Base-by-base conservation (phyloP, 2,329 filamentous ascomycete species). In the Talaromyces sp. region DNA sequence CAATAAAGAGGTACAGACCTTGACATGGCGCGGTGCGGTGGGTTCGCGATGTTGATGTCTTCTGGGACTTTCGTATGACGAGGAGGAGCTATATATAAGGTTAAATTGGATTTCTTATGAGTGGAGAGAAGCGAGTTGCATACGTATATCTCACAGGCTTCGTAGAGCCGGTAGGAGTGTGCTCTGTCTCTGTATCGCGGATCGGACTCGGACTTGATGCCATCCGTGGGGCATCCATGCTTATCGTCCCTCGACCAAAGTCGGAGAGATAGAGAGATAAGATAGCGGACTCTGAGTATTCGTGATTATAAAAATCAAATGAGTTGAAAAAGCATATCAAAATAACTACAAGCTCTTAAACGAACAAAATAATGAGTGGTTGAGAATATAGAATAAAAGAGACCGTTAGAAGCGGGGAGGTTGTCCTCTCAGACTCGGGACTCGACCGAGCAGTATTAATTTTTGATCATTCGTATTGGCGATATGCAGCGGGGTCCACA, bases 11-110 rank as follows among this genome's bases (percentile, higher is more conserved):
- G 29, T 34, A 72, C 76, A 65, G 70, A 87, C 85, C 80, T 91
- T 91, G 68, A 91, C 87, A 70, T 81, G 82, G 75, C 85, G 83
- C 56, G 85, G 85, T 54, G 83, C 81, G 63, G 87, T 89, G 61
- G 85, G 84, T 63, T 84, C 83, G 67, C 88, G 84, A 69, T 81
- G 83, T 77, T 90, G 87, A 74, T 90, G 88, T 77, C 88, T 82
- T 59, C 88, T 79, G n/a, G 87, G 88, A 72, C 84, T 88, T 68
- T 86, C 83, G 76, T 85, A 87, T 63, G 84, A 82, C 69, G 86
- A 84, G 53, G 80, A 78, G 61, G 86, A 87, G 71, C 86, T 88
- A 71, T 15, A 59, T 17, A 27, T 8, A 31, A 38, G 19, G 3
- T 59, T 3, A n/a, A 8, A 29, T 59, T 29, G 31, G 22, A n/a